Evolutionary conservation across 1,284 basidiomycete species (phyloP).

Genomic region (Schizophyllum amplum): DNA sequence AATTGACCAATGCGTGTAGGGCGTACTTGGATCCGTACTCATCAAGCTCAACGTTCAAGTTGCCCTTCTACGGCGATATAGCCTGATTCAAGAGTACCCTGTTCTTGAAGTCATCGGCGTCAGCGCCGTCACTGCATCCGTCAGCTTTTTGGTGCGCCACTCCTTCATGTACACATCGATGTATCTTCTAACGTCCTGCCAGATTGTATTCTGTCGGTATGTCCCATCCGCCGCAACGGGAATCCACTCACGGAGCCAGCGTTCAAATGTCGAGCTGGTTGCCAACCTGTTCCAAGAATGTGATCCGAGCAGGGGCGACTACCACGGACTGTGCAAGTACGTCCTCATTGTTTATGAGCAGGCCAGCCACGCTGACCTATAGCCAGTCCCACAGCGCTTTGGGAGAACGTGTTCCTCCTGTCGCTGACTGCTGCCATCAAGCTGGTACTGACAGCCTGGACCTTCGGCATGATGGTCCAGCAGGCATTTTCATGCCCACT

Average conservation of each 20-base stretch:
- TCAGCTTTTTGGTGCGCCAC: conserved; percentile 52
- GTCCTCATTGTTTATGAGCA: conserved; percentile 14
- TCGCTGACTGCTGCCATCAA: conserved; percentile 55
- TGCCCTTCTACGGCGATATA: conserved; percentile 53
- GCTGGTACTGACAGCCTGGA: conserved; percentile 59
- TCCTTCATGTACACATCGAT: background rate
- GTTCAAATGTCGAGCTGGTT: conserved; percentile 66
- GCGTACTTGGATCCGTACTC: conserved; percentile 53
- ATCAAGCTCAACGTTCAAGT: conserved; percentile 59
- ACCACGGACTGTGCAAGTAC: conserved; percentile 70
- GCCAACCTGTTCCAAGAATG: conserved; percentile 70
- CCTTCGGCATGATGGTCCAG: conserved; percentile 76
- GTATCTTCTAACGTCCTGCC: background rate
- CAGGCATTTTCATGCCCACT: conserved; percentile 68
- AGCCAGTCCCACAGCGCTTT: conserved; percentile 48
- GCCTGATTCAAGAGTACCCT: conserved; percentile 50
- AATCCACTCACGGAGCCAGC: too few species aligned
- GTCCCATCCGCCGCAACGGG: too few species aligned
- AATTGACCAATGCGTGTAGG: conserved; percentile 27
- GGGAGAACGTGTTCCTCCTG: conserved; percentile 61
- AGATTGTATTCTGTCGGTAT: conserved; percentile 48
- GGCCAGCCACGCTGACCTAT: background rate
- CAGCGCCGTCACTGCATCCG: conserved; percentile 56
- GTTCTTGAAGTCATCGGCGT: conserved; percentile 56
- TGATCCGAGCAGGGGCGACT: conserved; percentile 54